Percentiles rank a stretch among this genome's conserved stretches.
phyloP scores from a whole-genome alignment of 2,329 filamentous ascomycete species.

The Sporothrix brunneoviolacea region DNA sequence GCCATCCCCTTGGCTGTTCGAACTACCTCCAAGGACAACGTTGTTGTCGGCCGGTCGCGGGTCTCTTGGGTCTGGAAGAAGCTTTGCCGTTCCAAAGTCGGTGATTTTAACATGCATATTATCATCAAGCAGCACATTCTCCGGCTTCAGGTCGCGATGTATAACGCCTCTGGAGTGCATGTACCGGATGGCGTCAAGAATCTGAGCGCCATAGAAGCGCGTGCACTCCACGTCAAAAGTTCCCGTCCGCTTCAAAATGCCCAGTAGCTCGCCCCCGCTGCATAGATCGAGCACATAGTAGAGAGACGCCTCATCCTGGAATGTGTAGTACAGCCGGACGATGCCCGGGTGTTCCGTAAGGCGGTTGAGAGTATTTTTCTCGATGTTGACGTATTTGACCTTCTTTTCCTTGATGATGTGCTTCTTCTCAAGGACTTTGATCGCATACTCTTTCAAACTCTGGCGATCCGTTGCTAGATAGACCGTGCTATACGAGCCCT shows the following conservation, averaged over 20 bases:
- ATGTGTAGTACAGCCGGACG: constrained; percentile 95
- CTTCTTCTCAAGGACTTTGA: constrained; percentile 96
- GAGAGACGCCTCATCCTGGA: constrained; percentile 90
- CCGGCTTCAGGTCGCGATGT: constrained; percentile 91
- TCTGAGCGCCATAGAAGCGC: constrained; percentile 89
- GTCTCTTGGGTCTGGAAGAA: constrained; percentile 58
- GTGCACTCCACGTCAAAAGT: constrained; percentile 95
- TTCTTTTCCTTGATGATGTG: constrained; percentile 99
- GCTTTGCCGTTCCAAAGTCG: constrained; percentile 96
- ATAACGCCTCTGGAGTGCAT: constrained; percentile 97
- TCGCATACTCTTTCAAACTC: constrained; percentile 90
- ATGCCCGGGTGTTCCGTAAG: constrained; percentile 95
- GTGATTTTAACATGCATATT: constrained; percentile 99
- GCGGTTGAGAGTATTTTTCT: constrained; percentile 95
- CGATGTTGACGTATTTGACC: constrained; percentile 99
- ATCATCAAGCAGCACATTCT: constrained; percentile 91
- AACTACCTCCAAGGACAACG: constrained; percentile 3
- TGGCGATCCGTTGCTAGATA: constrained; percentile 88
- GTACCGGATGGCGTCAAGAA: constrained; percentile 91
- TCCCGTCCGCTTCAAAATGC: constrained; percentile 86
- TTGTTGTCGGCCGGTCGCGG: constrained; percentile 36
- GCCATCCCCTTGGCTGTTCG: constrained; percentile 46
- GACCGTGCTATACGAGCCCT: constrained; percentile 97
- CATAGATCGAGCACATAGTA: constrained; percentile 97
- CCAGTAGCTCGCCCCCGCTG: constrained; percentile 83